These are phyloP conservation scores for Diaporthe nobilis DNA, from an alignment of 2,329 filamentous ascomycete genomes.

Conservation along the genomic window DNA sequence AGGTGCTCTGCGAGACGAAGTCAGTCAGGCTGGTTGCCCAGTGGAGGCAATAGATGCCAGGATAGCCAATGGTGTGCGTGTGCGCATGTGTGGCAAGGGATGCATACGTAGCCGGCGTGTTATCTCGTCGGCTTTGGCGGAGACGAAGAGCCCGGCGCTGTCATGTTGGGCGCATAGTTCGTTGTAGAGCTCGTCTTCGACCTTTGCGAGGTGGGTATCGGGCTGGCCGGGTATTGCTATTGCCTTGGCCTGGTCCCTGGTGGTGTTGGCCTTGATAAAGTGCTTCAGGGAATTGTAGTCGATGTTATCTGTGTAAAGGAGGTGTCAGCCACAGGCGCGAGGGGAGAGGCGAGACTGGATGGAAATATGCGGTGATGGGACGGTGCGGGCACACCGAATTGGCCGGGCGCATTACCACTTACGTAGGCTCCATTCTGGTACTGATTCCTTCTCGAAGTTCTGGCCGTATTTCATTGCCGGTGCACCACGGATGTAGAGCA, in stretches of 20 bases:
- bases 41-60: not conserved
- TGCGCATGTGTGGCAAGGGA: slow-evolving; percentile 9
- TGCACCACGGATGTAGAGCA: slow-evolving; percentile 17
- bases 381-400: not conserved
- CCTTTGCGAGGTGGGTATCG: slow-evolving; percentile 70
- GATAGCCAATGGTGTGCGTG: slow-evolving; percentile 9
- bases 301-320: slow-evolving; percentile 76
- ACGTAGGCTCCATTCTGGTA: slow-evolving; percentile 87
- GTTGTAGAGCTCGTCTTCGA: slow-evolving; percentile 79
- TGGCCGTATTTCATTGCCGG: slow-evolving; percentile 81
- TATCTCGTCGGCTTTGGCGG: slow-evolving; percentile 85
- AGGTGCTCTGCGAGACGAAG: slow-evolving; percentile 60
- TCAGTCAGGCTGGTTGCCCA: slow-evolving; percentile 6
- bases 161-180: slow-evolving; percentile 83
- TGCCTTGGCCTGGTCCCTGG: slow-evolving; percentile 76
- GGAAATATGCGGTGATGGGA: slow-evolving; percentile 33
- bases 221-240: slow-evolving; percentile 82
- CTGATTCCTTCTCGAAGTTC: slow-evolving; percentile 80
- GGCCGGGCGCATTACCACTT: slow-evolving; percentile 49
- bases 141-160: slow-evolving; percentile 83
- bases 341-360: not conserved
- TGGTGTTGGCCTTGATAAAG: slow-evolving; percentile 85
- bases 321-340: slow-evolving; percentile 40
- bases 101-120: slow-evolving; percentile 75
- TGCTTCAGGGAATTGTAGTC: slow-evolving; percentile 91